A percentile compares a stretch with the other conserved stretches of the same genome.
These are phyloP conservation scores for Berberis vulgaris DNA, from an alignment of 164 flowering plant species.

Conservation along the genomic window DNA sequence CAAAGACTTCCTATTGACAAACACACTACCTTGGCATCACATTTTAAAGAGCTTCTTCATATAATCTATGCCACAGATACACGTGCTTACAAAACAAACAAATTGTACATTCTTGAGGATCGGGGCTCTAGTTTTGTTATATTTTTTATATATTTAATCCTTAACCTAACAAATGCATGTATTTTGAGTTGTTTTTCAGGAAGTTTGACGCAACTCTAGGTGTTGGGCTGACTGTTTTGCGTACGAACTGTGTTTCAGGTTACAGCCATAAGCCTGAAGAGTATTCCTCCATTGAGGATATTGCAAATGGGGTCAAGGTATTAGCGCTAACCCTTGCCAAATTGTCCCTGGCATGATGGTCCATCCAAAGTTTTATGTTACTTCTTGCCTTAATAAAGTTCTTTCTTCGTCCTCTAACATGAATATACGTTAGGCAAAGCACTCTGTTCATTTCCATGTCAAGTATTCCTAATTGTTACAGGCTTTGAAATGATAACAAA, in stretches of 20 bases:
- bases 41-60: too few species aligned
- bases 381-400: not conserved
- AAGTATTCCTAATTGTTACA: not conserved
- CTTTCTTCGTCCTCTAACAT: not conserved
- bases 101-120: too few species aligned
- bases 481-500: too few species aligned
- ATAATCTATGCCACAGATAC: too few species aligned
- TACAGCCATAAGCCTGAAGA: constrained; percentile 96
- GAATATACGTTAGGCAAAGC: not conserved
- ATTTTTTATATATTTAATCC: too few species aligned
- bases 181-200: not conserved
- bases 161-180: not conserved
- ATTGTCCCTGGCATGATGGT: constrained; percentile 36
- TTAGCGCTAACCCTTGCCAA: constrained; percentile 78
- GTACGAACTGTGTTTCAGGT: constrained; percentile 44
- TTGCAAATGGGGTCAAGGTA: constrained; percentile 80
- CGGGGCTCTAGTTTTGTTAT: too few species aligned
- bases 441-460: not conserved
- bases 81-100: too few species aligned
- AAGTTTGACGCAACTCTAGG: not conserved
- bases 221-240: not conserved
- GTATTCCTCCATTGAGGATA: constrained; percentile 48
- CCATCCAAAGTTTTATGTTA: not conserved
- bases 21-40: too few species aligned
- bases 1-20: too few species aligned